Evolutionary conservation across 2,329 filamentous ascomycete species (phyloP).

Genomic region (Fusarium aywerte): DNA sequence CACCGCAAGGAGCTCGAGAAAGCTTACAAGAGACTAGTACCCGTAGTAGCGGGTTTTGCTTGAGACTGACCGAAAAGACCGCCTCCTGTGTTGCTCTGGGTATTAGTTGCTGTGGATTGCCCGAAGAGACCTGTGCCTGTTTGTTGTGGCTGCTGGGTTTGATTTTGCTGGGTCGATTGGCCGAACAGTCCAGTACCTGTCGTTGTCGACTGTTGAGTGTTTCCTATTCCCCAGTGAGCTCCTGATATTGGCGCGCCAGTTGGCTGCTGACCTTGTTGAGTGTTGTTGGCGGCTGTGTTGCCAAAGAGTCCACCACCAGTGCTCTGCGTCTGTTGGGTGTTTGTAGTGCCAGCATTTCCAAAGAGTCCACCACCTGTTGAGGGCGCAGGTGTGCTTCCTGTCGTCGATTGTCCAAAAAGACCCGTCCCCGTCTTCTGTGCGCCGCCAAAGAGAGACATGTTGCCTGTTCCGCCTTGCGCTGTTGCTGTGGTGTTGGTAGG

Average conservation of each 20-base stretch:
- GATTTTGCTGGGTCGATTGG: constrained; percentile 36
- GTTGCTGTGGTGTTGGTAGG: constrained; percentile 44
- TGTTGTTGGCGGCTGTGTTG: constrained; percentile 34
- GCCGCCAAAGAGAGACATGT: constrained; percentile 48
- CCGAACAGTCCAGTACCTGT: constrained; percentile 45
- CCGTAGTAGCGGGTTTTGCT: constrained; percentile 46
- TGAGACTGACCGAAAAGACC: constrained; percentile 53
- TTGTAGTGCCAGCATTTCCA: constrained; percentile 43
- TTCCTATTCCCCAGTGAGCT: constrained; percentile 40
- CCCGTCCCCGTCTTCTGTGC: constrained; percentile 45
- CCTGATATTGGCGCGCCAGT: constrained; percentile 16
- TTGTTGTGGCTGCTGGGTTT: constrained; percentile 40
- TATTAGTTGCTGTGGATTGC: constrained; percentile 27
- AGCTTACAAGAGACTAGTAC: constrained; percentile 50
- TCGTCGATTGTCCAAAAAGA: constrained; percentile 48
- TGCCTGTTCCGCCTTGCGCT: constrained; percentile 42
- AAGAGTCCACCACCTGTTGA: constrained; percentile 48
- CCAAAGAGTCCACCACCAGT: constrained; percentile 50
- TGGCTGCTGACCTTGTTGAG: constrained; percentile 41
- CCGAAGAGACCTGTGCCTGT: constrained; percentile 49
- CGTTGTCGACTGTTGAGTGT: constrained; percentile 22
- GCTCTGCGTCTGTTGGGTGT: constrained; percentile 44
- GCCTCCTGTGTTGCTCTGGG: constrained; percentile 41
- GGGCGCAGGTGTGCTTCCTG: constrained; percentile 38
- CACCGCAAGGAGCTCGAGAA: background rate